Evolutionary conservation across 78 protist species (phyloP).

Genomic region (Emiliania huxleyi): DNA sequence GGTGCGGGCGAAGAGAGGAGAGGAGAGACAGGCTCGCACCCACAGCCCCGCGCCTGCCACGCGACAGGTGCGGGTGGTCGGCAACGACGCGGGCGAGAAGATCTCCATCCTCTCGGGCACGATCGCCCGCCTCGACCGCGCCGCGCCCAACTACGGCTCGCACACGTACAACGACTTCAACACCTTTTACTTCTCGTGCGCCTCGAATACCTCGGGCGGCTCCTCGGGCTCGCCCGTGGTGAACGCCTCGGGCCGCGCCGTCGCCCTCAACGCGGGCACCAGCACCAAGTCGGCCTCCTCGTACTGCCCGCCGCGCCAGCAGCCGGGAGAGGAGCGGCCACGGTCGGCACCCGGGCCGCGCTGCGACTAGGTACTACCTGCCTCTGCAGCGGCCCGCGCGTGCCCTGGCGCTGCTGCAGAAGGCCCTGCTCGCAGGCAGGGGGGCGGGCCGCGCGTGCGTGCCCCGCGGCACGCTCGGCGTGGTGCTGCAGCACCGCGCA

Average conservation of each 20-base stretch:
- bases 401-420: background rate
- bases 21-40: background rate
- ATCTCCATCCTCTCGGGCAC: conserved; percentile 60
- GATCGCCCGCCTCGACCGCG: conserved; percentile 59
- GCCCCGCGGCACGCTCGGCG: background rate
- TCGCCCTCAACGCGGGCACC: conserved; percentile 4
- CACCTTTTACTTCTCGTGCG: conserved; percentile 46
- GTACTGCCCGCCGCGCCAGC: background rate
- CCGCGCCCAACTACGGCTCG: conserved; percentile 43
- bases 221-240: conserved; percentile 18
- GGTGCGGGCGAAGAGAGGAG: too few species aligned
- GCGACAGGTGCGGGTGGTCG: conserved; percentile 62
- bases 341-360: too few species aligned
- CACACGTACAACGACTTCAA: conserved; percentile 58
- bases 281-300: background rate
- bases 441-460: background rate
- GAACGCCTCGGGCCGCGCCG: background rate
- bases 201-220: background rate
- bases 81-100: conserved; percentile 68
- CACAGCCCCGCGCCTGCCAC: too few species aligned
- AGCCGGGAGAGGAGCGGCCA: too few species aligned
- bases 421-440: background rate
- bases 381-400: background rate
- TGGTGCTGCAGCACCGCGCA: background rate
- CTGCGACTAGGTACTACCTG: too few species aligned